Base-by-base conservation (phyloP, 768 basidiomycete species). In the Collybia sordida region DNA sequence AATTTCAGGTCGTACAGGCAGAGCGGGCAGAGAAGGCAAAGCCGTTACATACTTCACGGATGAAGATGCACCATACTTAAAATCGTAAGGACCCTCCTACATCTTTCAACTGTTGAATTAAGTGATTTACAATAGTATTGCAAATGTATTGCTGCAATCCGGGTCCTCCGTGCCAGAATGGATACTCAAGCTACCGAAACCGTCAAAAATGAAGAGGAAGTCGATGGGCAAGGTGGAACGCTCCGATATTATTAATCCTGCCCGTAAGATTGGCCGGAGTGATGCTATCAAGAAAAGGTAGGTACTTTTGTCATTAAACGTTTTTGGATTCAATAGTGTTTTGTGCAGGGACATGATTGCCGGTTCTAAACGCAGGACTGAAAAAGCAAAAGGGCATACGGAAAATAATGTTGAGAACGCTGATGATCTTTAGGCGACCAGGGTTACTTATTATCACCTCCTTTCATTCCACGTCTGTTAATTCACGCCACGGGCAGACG, bases 1-100 rank as follows among this genome's bases (percentile, higher is more conserved):
- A 42, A 22, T 45, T 17, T 18, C 42, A 91, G 90, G 94, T 63
- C 90, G 97, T 54, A 98, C 97, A 3, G 97, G 96, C 18, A 83
- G 97, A 46, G 95, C 95, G 15, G 96, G 94, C 6, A 79, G 88
- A 44, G 86, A 90, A 59, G 97, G 97, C 15, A 89, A 89, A 65
- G 95, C 97, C 0, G 83, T 95, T 35, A 99, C 97, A 1, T 98
- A 92, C 68, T 98, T 97, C 73, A 97, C 93, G 2, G 82, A 94
- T 56, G 89, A 93, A 51, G 97, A 99, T 64, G 90, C 85, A 0
- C 89, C 93, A 0, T 92, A 88, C 68, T 75, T 99, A 41, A 95
- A 97, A 73, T 83, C 90, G 90, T 90, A 66, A 57, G 83, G 61
- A 43, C 24, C 3, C 31, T 3, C 11, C 31, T 11, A 31, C 14